Conservation (phyloP, 2,329 filamentous ascomycete species). For the Alternaria brassicicola region DNA sequence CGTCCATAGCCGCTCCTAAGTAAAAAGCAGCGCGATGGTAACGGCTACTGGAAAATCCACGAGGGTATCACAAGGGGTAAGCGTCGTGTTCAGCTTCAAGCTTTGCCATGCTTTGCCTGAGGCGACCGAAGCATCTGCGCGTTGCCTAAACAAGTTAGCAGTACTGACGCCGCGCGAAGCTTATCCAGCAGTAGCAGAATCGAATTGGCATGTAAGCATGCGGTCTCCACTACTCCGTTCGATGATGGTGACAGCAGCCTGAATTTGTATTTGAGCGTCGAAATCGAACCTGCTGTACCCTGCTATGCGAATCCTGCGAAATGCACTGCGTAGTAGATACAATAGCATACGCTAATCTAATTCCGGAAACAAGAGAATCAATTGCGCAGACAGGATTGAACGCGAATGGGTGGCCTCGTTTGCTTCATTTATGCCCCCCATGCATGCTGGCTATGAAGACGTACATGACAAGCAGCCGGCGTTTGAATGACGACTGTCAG, state of each 20-base stretch:
- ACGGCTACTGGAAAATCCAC: not conserved
- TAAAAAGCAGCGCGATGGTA: not conserved
- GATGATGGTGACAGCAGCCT: not conserved
- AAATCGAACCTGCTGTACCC: not conserved
- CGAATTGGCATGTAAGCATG: not conserved
- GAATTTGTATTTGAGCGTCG: not conserved
- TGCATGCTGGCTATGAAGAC: not conserved
- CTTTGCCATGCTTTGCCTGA: constrained; percentile 17
- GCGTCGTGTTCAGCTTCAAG: constrained; percentile 7
- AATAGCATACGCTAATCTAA: not conserved
- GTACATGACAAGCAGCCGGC: not conserved
- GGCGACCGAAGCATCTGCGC: constrained; percentile 5
- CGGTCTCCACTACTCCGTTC: not conserved
- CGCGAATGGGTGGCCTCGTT: not conserved
- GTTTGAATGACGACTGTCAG: not conserved
- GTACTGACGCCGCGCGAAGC: constrained; percentile 2
- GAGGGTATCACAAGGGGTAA: not conserved
- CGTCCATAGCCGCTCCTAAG: not conserved
- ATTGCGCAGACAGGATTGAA: not conserved
- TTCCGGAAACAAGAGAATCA: not conserved
- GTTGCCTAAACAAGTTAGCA: not conserved
- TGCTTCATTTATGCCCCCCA: not conserved
- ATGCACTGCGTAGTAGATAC: not conserved
- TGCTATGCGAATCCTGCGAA: not conserved
- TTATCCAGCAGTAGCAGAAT: not conserved